Percentiles rank a stretch among this genome's conserved stretches.
Evolutionary conservation across 192 early-diverging fungal genomes (phyloP).

Genomic region (Backusella parvicylindrica): DNA sequence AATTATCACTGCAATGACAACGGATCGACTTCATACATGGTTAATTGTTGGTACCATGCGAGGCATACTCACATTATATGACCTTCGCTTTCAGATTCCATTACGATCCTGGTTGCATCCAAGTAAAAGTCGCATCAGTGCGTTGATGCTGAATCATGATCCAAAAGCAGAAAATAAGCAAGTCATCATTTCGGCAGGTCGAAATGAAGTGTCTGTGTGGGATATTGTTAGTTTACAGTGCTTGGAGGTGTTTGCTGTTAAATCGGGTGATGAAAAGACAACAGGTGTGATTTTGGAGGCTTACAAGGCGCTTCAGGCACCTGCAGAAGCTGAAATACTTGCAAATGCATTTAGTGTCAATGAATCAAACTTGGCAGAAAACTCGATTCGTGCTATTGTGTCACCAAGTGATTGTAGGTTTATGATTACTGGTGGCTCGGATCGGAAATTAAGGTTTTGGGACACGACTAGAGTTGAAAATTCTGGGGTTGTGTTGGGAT

Average conservation of each 20-base stretch:
- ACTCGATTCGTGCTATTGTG: constrained; percentile 59
- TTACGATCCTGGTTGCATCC: constrained; percentile 78
- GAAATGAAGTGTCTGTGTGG: constrained; percentile 81
- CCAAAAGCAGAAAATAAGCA: constrained; percentile 40
- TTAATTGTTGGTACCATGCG: constrained; percentile 69
- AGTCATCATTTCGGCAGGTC: constrained; percentile 65
- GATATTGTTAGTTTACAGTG: constrained; percentile 71
- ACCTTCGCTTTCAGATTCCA: constrained; percentile 71
- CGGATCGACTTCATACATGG: constrained; percentile 62
- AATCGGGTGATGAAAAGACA: constrained; percentile 45
- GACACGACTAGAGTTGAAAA: constrained; percentile 64
- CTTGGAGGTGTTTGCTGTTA: constrained; percentile 67
- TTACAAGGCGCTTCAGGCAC: constrained; percentile 45
- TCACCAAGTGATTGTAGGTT: constrained; percentile 50
- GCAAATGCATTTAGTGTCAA: constrained; percentile 54
- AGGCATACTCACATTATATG: constrained; percentile 76
- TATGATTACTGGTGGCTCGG: constrained; percentile 77
- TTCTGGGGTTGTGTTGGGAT: constrained; percentile 69
- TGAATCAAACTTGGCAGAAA: constrained; percentile 52
- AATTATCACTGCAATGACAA: constrained; percentile 63
- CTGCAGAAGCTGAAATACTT: constrained; percentile 44
- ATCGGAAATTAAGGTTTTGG: constrained; percentile 89
- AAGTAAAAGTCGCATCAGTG: constrained; percentile 55
- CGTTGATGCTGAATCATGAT: constrained; percentile 47
- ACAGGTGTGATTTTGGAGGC: constrained; percentile 38